These are phyloP conservation scores for Chrysosporium queenslandicum DNA, from an alignment of 2,329 filamentous ascomycete genomes.

Conservation along the genomic window DNA sequence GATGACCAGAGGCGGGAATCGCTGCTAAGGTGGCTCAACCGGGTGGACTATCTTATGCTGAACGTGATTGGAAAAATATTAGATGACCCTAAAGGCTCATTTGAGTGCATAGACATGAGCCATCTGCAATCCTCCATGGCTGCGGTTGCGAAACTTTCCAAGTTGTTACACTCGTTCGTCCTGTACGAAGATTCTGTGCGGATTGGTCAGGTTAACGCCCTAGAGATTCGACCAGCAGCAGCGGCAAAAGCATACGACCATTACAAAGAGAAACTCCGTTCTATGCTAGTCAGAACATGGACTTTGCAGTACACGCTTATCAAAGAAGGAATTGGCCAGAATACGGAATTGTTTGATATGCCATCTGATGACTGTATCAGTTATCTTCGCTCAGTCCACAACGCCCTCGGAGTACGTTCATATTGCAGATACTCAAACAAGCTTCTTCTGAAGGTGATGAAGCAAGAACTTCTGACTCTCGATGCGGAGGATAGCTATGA, in stretches of 20 bases:
- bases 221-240: constrained; percentile 45
- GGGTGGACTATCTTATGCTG: constrained; percentile 65
- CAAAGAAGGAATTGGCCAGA: constrained; percentile 62
- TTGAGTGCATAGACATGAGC: constrained; percentile 73
- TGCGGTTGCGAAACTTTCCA: constrained; percentile 60
- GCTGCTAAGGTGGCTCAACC: constrained; percentile 66
- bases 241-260: constrained; percentile 34
- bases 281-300: constrained; percentile 83
- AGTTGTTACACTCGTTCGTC: constrained; percentile 67
- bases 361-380: constrained; percentile 65
- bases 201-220: constrained; percentile 58
- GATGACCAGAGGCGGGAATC: constrained; percentile 57
- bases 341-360: constrained; percentile 52
- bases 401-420: constrained; percentile 70
- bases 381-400: constrained; percentile 71
- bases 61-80: constrained; percentile 60
- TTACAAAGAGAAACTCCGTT: constrained; percentile 62
- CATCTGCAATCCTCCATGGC: constrained; percentile 65
- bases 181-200: constrained; percentile 79
- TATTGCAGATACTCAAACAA: constrained; percentile 80
- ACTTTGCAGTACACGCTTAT: constrained; percentile 74
- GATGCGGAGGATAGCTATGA: constrained; percentile 72
- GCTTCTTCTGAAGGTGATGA: constrained; percentile 79
- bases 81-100: constrained; percentile 54
- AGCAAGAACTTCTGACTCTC: constrained; percentile 69